These are phyloP conservation scores for Russula dissimulans DNA, from an alignment of 768 basidiomycete genomes.

Conservation along the genomic window DNA sequence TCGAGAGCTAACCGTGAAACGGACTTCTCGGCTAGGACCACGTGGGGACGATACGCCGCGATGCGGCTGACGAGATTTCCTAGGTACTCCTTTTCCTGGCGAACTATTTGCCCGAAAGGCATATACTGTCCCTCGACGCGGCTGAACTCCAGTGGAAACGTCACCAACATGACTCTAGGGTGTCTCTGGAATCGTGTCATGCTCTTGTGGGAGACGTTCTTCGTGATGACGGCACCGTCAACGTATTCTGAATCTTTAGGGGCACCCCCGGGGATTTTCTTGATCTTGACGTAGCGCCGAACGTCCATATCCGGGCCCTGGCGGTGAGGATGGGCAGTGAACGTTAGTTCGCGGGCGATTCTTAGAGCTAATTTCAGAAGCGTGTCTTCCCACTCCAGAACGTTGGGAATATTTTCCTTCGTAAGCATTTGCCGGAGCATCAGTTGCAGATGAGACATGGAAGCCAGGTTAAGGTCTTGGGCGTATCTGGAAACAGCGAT, in stretches of 20 bases:
- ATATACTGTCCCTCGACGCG: slow-evolving; percentile 89
- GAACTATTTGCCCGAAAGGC: slow-evolving; percentile 82
- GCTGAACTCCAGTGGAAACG: slow-evolving; percentile 90
- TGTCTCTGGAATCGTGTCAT: slow-evolving; percentile 79
- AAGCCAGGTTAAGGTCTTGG: slow-evolving; percentile 73
- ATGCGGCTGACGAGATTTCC: slow-evolving; percentile 82
- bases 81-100: slow-evolving; percentile 90
- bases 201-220: slow-evolving; percentile 93
- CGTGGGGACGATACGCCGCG: slow-evolving; percentile 82
- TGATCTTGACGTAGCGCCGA: slow-evolving; percentile 92
- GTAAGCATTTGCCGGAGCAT: slow-evolving; percentile 90
- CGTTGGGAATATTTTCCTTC: slow-evolving; percentile 71
- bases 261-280: slow-evolving; percentile 91
- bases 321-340: slow-evolving; percentile 57
- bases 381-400: slow-evolving; percentile 82
- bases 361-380: slow-evolving; percentile 74
- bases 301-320: slow-evolving; percentile 94
- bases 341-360: slow-evolving; percentile 78
- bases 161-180: slow-evolving; percentile 92
- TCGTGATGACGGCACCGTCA: slow-evolving; percentile 93
- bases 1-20: slow-evolving; percentile 89
- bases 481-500: slow-evolving; percentile 47
- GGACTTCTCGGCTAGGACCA: slow-evolving; percentile 85
- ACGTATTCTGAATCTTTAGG: slow-evolving; percentile 95
- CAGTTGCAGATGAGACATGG: slow-evolving; percentile 80